Percentiles rank a stretch among this genome's conserved stretches.
These are phyloP conservation scores for Wickerhamiella alocasiicola DNA, from an alignment of 805 yeast species.

Conservation along the genomic window DNA sequence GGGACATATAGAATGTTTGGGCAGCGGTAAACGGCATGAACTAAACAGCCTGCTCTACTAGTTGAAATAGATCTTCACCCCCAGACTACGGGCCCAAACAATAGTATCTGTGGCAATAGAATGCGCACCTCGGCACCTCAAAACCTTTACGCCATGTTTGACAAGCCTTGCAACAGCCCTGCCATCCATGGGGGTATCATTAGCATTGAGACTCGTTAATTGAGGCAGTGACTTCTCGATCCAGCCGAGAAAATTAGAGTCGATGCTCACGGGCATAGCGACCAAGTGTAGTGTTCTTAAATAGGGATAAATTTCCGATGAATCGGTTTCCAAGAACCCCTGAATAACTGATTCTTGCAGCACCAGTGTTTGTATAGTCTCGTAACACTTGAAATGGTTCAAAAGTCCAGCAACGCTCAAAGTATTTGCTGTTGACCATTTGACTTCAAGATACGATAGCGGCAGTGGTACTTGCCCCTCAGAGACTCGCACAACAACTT, in stretches of 20 bases:
- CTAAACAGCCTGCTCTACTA: too few relatives aligned
- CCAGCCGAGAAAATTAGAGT: neutral
- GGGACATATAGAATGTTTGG: too few relatives aligned
- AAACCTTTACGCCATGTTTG: neutral
- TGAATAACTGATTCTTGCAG: neutral
- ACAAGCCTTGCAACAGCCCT: neutral
- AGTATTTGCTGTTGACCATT: neutral
- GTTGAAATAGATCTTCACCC: neutral
- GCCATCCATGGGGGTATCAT: conserved; percentile 7
- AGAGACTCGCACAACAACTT: neutral
- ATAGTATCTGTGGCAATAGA: neutral
- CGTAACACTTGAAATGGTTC: neutral
- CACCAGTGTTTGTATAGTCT: neutral
- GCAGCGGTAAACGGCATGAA: too few relatives aligned
- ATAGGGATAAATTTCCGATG: neutral
- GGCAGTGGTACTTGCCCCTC: neutral
- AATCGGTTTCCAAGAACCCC: neutral
- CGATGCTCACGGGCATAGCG: conserved; percentile 2
- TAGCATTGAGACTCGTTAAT: neutral
- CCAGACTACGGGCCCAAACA: neutral
- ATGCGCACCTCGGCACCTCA: neutral
- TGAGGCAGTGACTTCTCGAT: neutral
- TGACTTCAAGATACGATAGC: conserved; percentile 5
- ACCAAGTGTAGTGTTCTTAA: neutral
- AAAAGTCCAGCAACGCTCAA: neutral